phyloP scores from a whole-genome alignment of 257 asterid species.

The Solanum okadae region DNA sequence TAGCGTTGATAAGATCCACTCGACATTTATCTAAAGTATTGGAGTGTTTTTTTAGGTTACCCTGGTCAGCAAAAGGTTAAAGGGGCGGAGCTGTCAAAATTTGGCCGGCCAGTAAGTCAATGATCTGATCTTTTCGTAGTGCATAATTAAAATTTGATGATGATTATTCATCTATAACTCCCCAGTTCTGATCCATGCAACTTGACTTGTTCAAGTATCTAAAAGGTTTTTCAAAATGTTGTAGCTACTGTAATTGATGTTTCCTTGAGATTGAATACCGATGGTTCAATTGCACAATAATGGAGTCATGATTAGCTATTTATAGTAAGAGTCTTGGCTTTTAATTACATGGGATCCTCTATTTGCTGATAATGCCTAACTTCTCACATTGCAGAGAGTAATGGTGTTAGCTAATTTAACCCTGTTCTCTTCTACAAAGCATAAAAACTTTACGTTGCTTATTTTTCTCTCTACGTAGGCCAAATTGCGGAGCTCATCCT shows the following conservation, averaged over 20 bases:
- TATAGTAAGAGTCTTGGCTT: not conserved
- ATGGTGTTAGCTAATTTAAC: not conserved
- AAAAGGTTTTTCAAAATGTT: not conserved
- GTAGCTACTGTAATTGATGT: not conserved
- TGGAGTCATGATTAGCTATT: not conserved
- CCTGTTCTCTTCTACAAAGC: not conserved
- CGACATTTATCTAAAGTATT: not conserved
- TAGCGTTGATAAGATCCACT: not conserved
- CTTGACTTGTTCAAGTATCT: not conserved
- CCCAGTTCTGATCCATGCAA: not conserved
- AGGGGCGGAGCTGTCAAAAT: conserved; percentile 74
- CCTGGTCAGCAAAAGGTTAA: conserved; percentile 80
- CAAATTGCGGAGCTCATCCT: conserved; percentile 69
- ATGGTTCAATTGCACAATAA: not conserved
- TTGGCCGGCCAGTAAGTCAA: conserved; percentile 80
- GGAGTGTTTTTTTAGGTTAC: conserved; percentile 38
- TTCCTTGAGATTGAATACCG: not conserved
- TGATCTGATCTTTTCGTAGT: not conserved
- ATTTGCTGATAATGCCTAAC: not conserved
- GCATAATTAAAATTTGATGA: not conserved
- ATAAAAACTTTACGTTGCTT: not conserved
- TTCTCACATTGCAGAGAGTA: not conserved
- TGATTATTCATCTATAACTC: not conserved
- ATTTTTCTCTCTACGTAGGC: conserved; percentile 35
- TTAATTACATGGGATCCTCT: not conserved